Percentiles rank a stretch among this genome's conserved stretches.
Conservation (phyloP, 176 grass and related monocot genomes). For the Rhynchospora tenuis region DNA sequence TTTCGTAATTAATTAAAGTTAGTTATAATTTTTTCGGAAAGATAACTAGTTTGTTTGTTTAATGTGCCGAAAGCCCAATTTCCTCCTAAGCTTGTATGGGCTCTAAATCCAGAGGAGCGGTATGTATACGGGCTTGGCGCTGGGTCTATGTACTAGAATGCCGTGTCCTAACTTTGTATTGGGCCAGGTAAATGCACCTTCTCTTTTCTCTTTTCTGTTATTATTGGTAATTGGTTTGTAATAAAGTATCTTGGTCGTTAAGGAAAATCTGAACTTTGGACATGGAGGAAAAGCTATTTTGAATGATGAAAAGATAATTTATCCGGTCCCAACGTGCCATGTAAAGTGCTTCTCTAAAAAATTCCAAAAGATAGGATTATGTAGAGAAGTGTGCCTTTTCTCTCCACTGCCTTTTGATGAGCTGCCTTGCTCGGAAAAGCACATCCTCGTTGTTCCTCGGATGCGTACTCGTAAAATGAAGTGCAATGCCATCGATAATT, state of each 20-base stretch:
- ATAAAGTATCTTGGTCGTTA: neutral
- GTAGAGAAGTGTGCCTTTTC: neutral
- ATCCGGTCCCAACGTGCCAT: constrained; percentile 1
- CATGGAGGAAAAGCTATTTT: neutral
- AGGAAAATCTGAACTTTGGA: constrained; percentile 6
- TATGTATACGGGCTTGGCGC: neutral
- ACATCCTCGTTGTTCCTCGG: neutral
- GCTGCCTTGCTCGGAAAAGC: neutral
- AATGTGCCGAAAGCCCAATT: neutral
- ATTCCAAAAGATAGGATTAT: neutral
- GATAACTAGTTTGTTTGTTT: neutral
- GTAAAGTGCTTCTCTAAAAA: neutral
- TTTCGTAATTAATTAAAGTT: too few species aligned
- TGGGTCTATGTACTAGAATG: neutral
- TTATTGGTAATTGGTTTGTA: neutral
- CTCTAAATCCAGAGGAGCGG: neutral
- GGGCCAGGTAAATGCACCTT: neutral
- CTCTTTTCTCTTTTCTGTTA: neutral
- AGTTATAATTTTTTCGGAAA: too few species aligned
- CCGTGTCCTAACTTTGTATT: neutral
- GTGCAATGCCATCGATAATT: neutral
- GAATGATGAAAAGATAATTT: neutral
- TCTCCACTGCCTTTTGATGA: neutral
- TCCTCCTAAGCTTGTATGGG: neutral
- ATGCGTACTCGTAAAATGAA: neutral